Conservation (phyloP, 2,329 filamentous ascomycete genomes). For the Nemania bipapillata region DNA sequence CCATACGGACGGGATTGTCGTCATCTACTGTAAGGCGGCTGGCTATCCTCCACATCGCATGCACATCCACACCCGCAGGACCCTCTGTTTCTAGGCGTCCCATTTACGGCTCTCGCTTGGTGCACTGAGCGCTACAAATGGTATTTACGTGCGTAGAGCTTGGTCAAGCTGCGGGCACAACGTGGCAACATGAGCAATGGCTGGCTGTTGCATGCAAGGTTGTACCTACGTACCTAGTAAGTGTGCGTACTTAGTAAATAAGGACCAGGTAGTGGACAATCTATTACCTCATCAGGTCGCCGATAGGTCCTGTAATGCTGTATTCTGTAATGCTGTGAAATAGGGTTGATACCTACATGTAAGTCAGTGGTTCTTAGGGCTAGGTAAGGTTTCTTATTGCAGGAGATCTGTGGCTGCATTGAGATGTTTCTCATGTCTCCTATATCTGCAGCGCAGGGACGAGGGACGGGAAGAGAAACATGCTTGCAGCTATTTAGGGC, state of each 20-base stretch:
- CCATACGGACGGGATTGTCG: conserved; percentile 12
- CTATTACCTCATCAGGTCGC: conserved; percentile 25
- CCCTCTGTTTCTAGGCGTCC: not conserved
- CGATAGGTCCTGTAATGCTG: not conserved
- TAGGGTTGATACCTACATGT: not conserved
- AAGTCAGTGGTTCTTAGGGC: not conserved
- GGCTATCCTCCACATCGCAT: not conserved
- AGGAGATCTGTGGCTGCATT: not conserved
- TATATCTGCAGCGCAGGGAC: not conserved
- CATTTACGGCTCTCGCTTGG: not conserved
- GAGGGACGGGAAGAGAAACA: too few species aligned
- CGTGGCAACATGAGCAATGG: conserved; percentile 13
- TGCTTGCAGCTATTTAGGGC: not conserved
- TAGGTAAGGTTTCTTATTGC: not conserved
- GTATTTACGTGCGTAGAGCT: conserved; percentile 8
- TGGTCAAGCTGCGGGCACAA: conserved; percentile 15
- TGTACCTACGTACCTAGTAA: not conserved
- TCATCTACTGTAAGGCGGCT: conserved; percentile 7
- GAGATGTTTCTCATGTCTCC: not conserved
- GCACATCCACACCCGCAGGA: not conserved
- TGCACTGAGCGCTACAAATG: not conserved
- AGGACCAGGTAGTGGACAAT: conserved; percentile 4
- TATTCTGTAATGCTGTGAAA: not conserved
- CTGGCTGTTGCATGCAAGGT: not conserved
- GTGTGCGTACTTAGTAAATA: not conserved